A percentile compares a stretch with the other conserved stretches of the same genome.
phyloP scores from a whole-genome alignment of 305 asterid species.

The Lippia alba region DNA sequence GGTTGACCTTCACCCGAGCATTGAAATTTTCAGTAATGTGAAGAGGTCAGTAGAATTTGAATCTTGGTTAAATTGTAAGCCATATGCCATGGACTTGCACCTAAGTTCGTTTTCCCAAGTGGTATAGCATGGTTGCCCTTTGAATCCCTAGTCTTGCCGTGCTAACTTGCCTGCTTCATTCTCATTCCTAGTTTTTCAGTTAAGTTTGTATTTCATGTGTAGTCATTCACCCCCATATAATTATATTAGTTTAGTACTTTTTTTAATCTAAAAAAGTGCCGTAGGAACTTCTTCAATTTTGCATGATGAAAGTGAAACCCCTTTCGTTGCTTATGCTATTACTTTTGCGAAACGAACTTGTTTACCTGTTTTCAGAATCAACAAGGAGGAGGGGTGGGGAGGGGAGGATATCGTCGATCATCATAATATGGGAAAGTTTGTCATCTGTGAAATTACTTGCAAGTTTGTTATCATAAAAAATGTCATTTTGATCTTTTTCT shows the following conservation, averaged over 20 bases:
- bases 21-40: too few relatives aligned
- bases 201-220: not conserved
- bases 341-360: slow-evolving; percentile 1
- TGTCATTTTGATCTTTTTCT: slow-evolving; percentile 13
- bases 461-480: slow-evolving; percentile 20
- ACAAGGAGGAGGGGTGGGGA: not conserved
- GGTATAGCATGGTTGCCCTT: not conserved
- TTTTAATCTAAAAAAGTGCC: not conserved
- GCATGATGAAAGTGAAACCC: not conserved
- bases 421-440: slow-evolving; percentile 12
- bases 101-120: slow-evolving; percentile 9
- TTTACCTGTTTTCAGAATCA: not conserved
- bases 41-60: too few relatives aligned
- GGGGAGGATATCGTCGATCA: slow-evolving; percentile 2
- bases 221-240: not conserved
- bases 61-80: too few relatives aligned
- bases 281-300: slow-evolving; percentile 10
- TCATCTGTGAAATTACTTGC: not conserved
- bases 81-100: too few relatives aligned
- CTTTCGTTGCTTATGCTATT: not conserved
- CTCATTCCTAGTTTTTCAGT: not conserved
- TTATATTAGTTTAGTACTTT: not conserved
- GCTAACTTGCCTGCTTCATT: slow-evolving; percentile 9
- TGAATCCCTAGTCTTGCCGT: not conserved
- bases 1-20: too few relatives aligned